These are phyloP conservation scores for Ophidiomyces ophidiicola DNA, from an alignment of 2,329 filamentous ascomycete genomes.

Conservation along the genomic window DNA sequence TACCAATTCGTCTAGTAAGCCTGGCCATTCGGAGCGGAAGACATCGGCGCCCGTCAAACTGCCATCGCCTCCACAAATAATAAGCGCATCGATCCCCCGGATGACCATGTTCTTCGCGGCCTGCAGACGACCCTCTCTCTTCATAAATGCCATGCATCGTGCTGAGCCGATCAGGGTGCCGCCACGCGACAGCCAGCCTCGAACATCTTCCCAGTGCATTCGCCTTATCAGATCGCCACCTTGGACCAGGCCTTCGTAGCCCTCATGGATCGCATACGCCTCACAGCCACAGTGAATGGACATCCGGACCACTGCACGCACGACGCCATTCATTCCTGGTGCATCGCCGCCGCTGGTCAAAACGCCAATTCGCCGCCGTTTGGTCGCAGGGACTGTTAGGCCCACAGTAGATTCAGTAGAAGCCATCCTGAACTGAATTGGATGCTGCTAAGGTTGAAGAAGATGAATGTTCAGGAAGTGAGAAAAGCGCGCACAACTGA, in stretches of 20 bases:
- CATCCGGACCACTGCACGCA: slow-evolving; percentile 83
- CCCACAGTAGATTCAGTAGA: neutral
- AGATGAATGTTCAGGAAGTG: no score
- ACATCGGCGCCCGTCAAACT: slow-evolving; percentile 90
- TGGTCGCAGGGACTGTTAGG: slow-evolving; percentile 14
- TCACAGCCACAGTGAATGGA: slow-evolving; percentile 74
- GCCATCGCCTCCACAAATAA: slow-evolving; percentile 95
- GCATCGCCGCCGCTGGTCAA: slow-evolving; percentile 94
- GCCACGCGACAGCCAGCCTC: slow-evolving; percentile 85
- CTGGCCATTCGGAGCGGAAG: slow-evolving; percentile 86
- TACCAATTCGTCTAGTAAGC: slow-evolving; percentile 74
- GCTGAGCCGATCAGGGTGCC: slow-evolving; percentile 94
- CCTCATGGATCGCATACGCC: slow-evolving; percentile 74
- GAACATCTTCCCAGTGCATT: slow-evolving; percentile 86
- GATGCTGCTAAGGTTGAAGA: no score
- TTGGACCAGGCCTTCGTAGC: slow-evolving; percentile 87
- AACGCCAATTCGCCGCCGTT: slow-evolving; percentile 57
- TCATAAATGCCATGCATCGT: slow-evolving; percentile 81
- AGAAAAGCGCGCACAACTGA: no score
- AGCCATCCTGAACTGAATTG: neutral
- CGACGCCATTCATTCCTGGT: slow-evolving; percentile 86
- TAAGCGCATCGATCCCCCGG: slow-evolving; percentile 84
- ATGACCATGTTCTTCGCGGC: slow-evolving; percentile 92
- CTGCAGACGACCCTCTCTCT: slow-evolving; percentile 67
- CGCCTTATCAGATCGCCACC: slow-evolving; percentile 78